Conservation (phyloP, 768 basidiomycete species). For the Botryobasidium botryosum region DNA sequence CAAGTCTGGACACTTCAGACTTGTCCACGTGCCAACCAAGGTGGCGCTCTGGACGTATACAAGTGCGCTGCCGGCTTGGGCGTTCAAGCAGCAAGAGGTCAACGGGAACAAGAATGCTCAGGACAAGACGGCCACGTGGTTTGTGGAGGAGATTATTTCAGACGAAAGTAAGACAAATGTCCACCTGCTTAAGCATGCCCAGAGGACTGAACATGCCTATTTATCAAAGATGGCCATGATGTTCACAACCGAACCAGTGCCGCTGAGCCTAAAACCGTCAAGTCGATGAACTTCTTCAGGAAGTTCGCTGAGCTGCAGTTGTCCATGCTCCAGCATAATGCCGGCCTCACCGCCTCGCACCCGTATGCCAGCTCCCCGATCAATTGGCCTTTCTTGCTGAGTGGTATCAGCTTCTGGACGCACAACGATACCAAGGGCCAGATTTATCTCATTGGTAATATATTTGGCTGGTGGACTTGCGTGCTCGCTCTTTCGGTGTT, state of each 20-base stretch:
- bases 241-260: conserved; percentile 34
- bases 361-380: conserved; percentile 93
- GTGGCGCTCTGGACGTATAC: conserved; percentile 90
- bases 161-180: conserved; percentile 41
- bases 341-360: conserved; percentile 93
- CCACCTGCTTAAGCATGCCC: not conserved
- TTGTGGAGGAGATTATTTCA: conserved; percentile 61
- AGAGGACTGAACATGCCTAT: not conserved
- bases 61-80: conserved; percentile 86
- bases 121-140: conserved; percentile 80
- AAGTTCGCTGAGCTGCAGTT: conserved; percentile 90
- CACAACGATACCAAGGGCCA: conserved; percentile 68
- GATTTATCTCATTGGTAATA: conserved; percentile 91
- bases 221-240: conserved; percentile 32
- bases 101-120: conserved; percentile 88
- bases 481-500: conserved; percentile 74
- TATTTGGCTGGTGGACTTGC: conserved; percentile 90
- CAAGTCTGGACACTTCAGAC: conserved; percentile 83
- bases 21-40: conserved; percentile 75
- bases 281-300: conserved; percentile 77
- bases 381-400: conserved; percentile 96
- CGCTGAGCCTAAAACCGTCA: conserved; percentile 46
- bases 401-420: conserved; percentile 98
- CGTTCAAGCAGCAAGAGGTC: conserved; percentile 90
- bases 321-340: conserved; percentile 95